phyloP scores from a whole-genome alignment of 2,329 filamentous ascomycete genomes.

The Aspergillus viridinutans region DNA sequence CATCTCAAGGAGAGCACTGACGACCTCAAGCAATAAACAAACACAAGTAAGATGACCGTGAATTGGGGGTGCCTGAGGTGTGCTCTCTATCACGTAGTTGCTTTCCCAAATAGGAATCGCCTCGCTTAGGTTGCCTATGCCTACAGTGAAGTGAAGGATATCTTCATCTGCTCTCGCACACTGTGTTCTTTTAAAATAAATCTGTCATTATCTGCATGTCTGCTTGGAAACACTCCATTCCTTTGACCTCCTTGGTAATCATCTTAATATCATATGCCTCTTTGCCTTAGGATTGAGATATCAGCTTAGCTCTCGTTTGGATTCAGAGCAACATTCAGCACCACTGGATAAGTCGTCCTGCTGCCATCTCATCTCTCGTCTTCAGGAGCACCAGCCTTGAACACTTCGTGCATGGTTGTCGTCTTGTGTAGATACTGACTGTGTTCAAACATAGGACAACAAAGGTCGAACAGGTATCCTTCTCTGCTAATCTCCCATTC shows the following conservation, averaged over 20 bases:
- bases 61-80: background rate
- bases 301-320: background rate
- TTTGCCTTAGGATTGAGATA: background rate
- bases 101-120: constrained; percentile 14
- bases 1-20: background rate
- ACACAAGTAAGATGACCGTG: background rate
- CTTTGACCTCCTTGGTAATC: background rate
- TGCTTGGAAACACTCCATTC: background rate
- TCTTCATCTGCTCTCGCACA: constrained; percentile 5
- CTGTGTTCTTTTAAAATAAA: background rate
- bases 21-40: background rate
- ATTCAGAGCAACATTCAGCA: background rate
- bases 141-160: constrained; percentile 6
- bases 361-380: background rate
- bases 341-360: background rate
- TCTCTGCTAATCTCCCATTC: background rate
- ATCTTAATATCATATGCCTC: background rate
- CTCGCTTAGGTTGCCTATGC: constrained; percentile 10
- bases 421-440: background rate
- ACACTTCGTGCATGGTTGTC: background rate
- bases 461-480: background rate
- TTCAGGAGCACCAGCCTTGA: background rate
- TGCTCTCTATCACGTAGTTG: constrained; percentile 4
- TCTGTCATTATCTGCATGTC: background rate
- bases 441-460: background rate